Evolutionary conservation across 129 eudicot genomes (phyloP).

Genomic region (Pittosporum tobira): DNA sequence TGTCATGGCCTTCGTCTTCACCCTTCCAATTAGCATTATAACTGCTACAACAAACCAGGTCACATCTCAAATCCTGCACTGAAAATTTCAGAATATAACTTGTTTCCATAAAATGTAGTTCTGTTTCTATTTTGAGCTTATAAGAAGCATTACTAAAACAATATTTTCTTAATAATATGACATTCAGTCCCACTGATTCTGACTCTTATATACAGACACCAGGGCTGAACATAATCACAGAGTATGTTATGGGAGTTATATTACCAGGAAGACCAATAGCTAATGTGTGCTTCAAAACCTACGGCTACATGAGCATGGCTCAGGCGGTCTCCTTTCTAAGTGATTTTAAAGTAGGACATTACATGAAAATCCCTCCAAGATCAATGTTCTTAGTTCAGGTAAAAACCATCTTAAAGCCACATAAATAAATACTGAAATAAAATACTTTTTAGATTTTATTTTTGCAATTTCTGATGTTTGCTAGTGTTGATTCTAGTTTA

Average conservation of each 20-base stretch:
- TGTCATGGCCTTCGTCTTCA: conserved; percentile 66
- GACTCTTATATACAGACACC: conserved; percentile 56
- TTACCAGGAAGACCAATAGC: conserved; percentile 88
- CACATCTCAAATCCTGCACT: background rate
- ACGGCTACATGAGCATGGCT: conserved; percentile 93
- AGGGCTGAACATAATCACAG: conserved; percentile 82
- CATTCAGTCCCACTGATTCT: background rate
- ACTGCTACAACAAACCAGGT: conserved; percentile 97
- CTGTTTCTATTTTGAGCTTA: no score
- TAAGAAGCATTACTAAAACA: background rate
- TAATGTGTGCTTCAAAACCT: conserved; percentile 80
- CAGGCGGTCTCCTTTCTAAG: conserved; percentile 87
- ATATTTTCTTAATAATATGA: background rate
- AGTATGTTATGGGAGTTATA: conserved; percentile 80
- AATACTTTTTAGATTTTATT: background rate
- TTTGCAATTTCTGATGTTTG: background rate
- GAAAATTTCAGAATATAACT: background rate
- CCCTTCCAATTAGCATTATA: conserved; percentile 91
- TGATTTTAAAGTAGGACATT: conserved; percentile 87
- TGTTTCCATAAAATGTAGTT: background rate
- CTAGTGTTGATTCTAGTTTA: conserved; percentile 34
- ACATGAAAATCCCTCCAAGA: conserved; percentile 97
- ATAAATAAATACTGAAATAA: background rate
- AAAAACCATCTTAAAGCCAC: background rate
- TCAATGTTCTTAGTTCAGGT: conserved; percentile 97